Conservation (phyloP, 305 asterid species). For the Ruellia speciosa region DNA sequence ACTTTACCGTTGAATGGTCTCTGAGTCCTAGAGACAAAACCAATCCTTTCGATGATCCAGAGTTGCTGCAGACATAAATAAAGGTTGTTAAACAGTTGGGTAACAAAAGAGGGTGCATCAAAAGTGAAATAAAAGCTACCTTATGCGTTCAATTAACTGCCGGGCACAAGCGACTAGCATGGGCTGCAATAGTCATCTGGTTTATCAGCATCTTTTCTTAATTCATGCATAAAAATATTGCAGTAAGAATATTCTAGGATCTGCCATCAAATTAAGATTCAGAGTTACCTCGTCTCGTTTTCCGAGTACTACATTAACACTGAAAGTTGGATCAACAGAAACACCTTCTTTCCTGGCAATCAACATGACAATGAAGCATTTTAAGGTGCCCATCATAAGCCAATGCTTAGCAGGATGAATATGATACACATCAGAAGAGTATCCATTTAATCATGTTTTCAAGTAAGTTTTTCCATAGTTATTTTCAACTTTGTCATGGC, state of each 20-base stretch:
- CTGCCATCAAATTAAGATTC: slow-evolving; percentile 1
- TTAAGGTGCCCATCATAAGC: slow-evolving; percentile 3
- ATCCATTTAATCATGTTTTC: no score
- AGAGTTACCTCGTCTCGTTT: slow-evolving; percentile 76
- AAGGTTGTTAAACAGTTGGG: slow-evolving; percentile 12
- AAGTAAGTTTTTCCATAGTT: no score
- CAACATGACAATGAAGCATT: slow-evolving; percentile 9
- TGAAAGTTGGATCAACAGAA: slow-evolving; percentile 61
- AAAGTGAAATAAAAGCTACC: slow-evolving; percentile 34
- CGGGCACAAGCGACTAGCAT: slow-evolving; percentile 82
- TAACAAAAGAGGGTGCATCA: slow-evolving; percentile 6
- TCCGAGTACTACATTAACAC: slow-evolving; percentile 64
- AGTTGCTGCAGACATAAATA: slow-evolving; percentile 37
- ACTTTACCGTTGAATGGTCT: slow-evolving; percentile 65
- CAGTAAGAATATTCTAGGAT: not conserved
- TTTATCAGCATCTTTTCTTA: slow-evolving; percentile 19
- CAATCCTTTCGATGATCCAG: slow-evolving; percentile 65
- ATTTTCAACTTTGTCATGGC: no score
- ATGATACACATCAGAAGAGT: no score
- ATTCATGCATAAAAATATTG: slow-evolving; percentile 7
- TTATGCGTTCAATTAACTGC: slow-evolving; percentile 69
- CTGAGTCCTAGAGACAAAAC: slow-evolving; percentile 78
- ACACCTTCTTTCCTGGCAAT: slow-evolving; percentile 79
- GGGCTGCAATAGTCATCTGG: slow-evolving; percentile 47
- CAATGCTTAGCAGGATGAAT: not conserved